Evolutionary conservation across 1,139 yeast species (phyloP).

Genomic region (Taphrina populina): DNA sequence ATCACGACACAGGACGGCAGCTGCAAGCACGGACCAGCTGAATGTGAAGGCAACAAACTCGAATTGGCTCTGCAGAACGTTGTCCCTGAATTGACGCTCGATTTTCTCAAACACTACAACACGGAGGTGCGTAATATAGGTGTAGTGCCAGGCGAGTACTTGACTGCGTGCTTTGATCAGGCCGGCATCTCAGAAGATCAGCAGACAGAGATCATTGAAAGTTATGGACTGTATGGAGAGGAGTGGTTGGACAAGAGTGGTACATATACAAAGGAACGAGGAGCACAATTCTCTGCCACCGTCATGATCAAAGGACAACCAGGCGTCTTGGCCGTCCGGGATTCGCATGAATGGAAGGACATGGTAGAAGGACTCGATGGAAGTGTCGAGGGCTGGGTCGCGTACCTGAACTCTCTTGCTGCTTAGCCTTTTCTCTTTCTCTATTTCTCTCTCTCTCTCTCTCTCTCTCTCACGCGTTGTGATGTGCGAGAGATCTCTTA

Average conservation of each 20-base stretch:
- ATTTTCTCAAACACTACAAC: slow-evolving; percentile 1
- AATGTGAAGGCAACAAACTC: slow-evolving; percentile 20
- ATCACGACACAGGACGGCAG: slow-evolving; percentile 24
- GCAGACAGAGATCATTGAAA: not conserved
- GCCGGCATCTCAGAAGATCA: not conserved
- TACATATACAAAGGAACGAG: not conserved
- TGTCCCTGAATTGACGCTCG: not conserved
- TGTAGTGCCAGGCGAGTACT: slow-evolving; percentile 3
- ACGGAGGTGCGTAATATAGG: slow-evolving; percentile 8
- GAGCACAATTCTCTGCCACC: slow-evolving; percentile 19
- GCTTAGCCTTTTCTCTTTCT: no score
- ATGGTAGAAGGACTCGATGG: slow-evolving; percentile 12
- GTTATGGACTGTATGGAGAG: slow-evolving; percentile 2
- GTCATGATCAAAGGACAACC: slow-evolving; percentile 13
- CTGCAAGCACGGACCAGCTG: slow-evolving; percentile 28
- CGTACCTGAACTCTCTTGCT: not conserved
- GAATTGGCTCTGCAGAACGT: slow-evolving; percentile 3
- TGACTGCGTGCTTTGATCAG: not conserved
- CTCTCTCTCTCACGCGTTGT: no score
- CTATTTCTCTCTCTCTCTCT: no score
- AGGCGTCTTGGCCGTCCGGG: slow-evolving; percentile 12
- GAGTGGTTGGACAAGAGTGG: slow-evolving; percentile 7
- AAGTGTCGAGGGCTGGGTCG: slow-evolving; percentile 14
- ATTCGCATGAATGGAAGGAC: slow-evolving; percentile 14
- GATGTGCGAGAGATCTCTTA: no score